These are phyloP conservation scores for Diaporthe citrichinensis DNA, from an alignment of 2,329 filamentous ascomycete genomes.

Conservation along the genomic window DNA sequence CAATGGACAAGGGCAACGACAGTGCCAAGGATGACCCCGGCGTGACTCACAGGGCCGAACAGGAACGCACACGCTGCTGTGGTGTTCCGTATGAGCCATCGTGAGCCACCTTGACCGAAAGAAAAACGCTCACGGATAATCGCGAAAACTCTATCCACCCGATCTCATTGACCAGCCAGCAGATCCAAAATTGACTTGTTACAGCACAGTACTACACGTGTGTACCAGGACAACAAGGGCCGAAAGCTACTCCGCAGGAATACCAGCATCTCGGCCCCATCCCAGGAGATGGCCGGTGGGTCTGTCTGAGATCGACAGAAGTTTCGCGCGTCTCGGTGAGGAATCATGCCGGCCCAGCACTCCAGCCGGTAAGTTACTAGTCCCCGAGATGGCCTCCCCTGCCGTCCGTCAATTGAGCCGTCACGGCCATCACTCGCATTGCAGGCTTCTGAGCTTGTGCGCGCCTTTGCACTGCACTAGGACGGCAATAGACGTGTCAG, in stretches of 20 bases:
- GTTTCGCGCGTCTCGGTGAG: constrained; percentile 20
- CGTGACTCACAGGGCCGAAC: neutral
- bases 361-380: constrained; percentile 19
- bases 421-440: neutral
- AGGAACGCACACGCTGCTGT: neutral
- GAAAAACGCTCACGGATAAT: neutral
- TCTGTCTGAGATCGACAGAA: constrained; percentile 27
- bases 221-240: neutral
- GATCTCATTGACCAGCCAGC: neutral
- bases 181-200: neutral
- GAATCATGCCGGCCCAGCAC: constrained; percentile 18
- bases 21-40: neutral
- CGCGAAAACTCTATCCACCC: neutral
- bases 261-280: neutral
- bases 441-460: neutral
- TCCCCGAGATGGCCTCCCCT: constrained; percentile 26
- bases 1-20: neutral
- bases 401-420: neutral
- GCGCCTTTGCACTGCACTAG: neutral
- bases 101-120: constrained; percentile 21
- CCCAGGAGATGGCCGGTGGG: constrained; percentile 31
- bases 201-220: neutral
- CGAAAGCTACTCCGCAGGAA: neutral
- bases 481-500: constrained; percentile 18
- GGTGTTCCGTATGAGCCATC: neutral